These are phyloP conservation scores for Dichotomopilus funicola DNA, from an alignment of 2,329 filamentous ascomycete species.

Conservation along the genomic window DNA sequence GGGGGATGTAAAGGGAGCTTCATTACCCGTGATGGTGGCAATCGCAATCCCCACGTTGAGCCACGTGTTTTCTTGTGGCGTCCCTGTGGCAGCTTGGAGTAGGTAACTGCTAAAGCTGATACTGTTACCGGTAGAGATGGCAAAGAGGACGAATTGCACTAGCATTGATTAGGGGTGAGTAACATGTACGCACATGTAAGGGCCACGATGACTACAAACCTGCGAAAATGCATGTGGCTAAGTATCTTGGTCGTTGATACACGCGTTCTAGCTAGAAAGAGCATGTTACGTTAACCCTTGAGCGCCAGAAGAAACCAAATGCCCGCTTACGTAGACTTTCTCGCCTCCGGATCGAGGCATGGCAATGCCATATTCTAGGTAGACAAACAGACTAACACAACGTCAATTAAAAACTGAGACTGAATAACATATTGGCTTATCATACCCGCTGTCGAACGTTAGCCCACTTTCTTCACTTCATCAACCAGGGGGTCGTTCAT, in stretches of 20 bases:
- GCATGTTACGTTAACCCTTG: background rate
- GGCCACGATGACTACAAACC: conserved; percentile 3
- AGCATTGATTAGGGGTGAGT: background rate
- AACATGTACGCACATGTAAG: background rate
- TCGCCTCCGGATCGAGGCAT: conserved; percentile 38
- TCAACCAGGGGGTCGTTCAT: background rate
- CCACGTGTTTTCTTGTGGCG: conserved; percentile 25
- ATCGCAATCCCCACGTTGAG: conserved; percentile 31
- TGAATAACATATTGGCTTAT: background rate
- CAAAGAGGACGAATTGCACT: conserved; percentile 32
- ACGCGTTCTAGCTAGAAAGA: conserved; percentile 27
- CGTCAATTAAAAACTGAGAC: background rate
- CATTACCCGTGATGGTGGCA: conserved; percentile 26
- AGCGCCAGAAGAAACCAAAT: background rate
- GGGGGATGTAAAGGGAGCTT: background rate
- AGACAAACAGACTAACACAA: conserved; percentile 29
- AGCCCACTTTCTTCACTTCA: background rate
- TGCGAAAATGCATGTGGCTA: conserved; percentile 33
- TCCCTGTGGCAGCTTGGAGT: conserved; percentile 25
- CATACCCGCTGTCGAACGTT: conserved; percentile 21
- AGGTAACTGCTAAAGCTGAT: conserved; percentile 31
- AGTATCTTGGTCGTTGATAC: conserved; percentile 29
- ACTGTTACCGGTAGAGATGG: conserved; percentile 31
- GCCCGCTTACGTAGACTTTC: conserved; percentile 35
- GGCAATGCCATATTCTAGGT: conserved; percentile 45